These are phyloP conservation scores for barrel medic (Medicago truncatula) DNA, from an alignment of 306 rosid species.

Conservation along the genomic window MtrunA17r5.0-ANR NC_053045.1:63906001-63906500, in stretches of 20 bases:
- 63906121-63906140: not conserved
- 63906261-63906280: not conserved
- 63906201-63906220: too few relatives aligned
- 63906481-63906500: slow-evolving; percentile 73
- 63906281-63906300: not conserved
- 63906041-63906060: too few relatives aligned
- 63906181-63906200: too few relatives aligned
- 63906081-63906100: not conserved
- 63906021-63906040: too few relatives aligned
- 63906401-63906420: slow-evolving; percentile 71
- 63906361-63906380: slow-evolving; percentile 81
- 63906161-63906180: too few relatives aligned
- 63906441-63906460: slow-evolving; percentile 81
- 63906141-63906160: not conserved
- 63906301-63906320: not conserved
- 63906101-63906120: not conserved
- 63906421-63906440: slow-evolving; percentile 96
- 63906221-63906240: too few relatives aligned
- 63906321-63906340: not conserved
- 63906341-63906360: slow-evolving; percentile 61
- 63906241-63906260: not conserved
- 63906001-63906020: too few relatives aligned
- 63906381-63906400: slow-evolving; percentile 69
- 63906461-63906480: slow-evolving; percentile 92
- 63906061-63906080: not conserved